phyloP scores from a whole-genome alignment of 345 rosid species.

The Bretschneidera sinensis region DNA sequence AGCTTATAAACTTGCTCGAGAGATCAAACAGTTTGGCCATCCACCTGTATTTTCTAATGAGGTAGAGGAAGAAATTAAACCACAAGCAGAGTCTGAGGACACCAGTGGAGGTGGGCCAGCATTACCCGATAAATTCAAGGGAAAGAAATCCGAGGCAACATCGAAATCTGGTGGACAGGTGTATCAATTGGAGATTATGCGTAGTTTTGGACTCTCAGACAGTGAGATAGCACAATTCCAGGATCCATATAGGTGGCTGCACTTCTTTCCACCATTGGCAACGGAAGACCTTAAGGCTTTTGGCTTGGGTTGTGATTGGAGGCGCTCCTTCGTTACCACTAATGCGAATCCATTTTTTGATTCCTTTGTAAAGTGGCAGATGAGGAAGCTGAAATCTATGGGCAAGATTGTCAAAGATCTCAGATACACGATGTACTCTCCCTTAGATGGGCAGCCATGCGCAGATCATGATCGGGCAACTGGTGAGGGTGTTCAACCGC shows the following conservation, averaged over 20 bases:
- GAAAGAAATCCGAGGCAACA: constrained; percentile 82
- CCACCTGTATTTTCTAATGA: constrained; percentile 63
- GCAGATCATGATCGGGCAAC: constrained; percentile 94
- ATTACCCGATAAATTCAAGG: constrained; percentile 56
- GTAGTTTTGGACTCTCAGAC: constrained; percentile 76
- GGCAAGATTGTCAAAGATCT: constrained; percentile 85
- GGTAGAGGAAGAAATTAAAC: constrained; percentile 22
- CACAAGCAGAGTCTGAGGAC: constrained; percentile 30
- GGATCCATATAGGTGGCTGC: constrained; percentile 75
- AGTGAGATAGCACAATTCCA: constrained; percentile 63
- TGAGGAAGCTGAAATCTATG: constrained; percentile 80
- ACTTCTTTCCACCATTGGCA: constrained; percentile 75
- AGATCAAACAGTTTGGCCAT: constrained; percentile 61
- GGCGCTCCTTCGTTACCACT: constrained; percentile 85
- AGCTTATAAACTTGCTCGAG: constrained; percentile 82
- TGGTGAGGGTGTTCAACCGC: constrained; percentile 98
- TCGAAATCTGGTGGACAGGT: constrained; percentile 76
- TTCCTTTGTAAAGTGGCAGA: constrained; percentile 87
- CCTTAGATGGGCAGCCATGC: constrained; percentile 92
- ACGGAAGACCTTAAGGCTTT: constrained; percentile 68
- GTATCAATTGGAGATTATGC: constrained; percentile 95
- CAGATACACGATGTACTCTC: constrained; percentile 80
- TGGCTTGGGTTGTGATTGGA: constrained; percentile 95
- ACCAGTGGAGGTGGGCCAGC: constrained; percentile 27
- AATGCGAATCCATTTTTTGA: constrained; percentile 74